phyloP scores from a whole-genome alignment of 805 yeast genomes.

The Candida germanica region DNA sequence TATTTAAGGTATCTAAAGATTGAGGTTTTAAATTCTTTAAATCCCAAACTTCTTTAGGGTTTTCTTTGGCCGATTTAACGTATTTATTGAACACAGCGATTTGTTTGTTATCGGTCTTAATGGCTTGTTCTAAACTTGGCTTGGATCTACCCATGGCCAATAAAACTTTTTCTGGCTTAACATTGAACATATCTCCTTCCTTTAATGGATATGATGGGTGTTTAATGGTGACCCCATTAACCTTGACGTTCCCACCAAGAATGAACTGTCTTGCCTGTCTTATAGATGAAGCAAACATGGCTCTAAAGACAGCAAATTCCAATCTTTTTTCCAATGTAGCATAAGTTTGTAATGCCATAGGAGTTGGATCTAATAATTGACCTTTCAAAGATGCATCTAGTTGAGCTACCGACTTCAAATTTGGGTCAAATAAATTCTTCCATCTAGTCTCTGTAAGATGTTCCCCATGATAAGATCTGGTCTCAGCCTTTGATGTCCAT shows the following conservation, averaged over 20 bases:
- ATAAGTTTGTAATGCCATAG: conserved; percentile 82
- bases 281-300: conserved; percentile 88
- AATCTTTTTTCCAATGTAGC: conserved; percentile 85
- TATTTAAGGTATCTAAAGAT: conserved; percentile 29
- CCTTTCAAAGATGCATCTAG: conserved; percentile 77
- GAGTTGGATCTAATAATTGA: conserved; percentile 57
- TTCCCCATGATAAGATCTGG: conserved; percentile 96
- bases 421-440: conserved; percentile 66
- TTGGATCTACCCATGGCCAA: conserved; percentile 81
- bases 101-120: conserved; percentile 69
- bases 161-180: conserved; percentile 80
- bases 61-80: conserved; percentile 54
- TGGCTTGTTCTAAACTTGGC: conserved; percentile 68
- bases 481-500: conserved; percentile 86
- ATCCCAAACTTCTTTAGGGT: conserved; percentile 58
- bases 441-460: conserved; percentile 81
- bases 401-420: conserved; percentile 82
- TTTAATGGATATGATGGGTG: conserved; percentile 76
- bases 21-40: conserved; percentile 41
- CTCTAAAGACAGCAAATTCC: conserved; percentile 85
- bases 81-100: conserved; percentile 73
- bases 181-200: conserved; percentile 85
- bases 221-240: conserved; percentile 75
- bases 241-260: conserved; percentile 74
- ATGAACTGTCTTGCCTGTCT: conserved; percentile 93